These are phyloP conservation scores for Collybiopsis confluens DNA, from an alignment of 768 basidiomycete genomes.

Conservation along the genomic window DNA sequence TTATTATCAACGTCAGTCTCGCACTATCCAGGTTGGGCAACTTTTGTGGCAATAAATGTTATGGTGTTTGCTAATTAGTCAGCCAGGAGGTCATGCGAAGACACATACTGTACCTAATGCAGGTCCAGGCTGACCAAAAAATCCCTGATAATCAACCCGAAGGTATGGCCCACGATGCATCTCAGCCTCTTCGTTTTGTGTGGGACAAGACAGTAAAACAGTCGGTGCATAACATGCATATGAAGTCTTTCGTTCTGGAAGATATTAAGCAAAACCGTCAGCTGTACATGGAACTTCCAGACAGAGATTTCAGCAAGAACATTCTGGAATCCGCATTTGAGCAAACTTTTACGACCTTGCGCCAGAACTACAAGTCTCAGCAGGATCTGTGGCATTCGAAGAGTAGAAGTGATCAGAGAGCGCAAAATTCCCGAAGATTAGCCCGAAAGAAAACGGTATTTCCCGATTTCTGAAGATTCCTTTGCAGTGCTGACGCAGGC, in stretches of 20 bases:
- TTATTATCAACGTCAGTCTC: conserved; percentile 60
- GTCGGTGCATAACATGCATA: conserved; percentile 67
- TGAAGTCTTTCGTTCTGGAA: conserved; percentile 60
- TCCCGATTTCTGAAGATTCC: conserved; percentile 11
- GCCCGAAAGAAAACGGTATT: conserved; percentile 62
- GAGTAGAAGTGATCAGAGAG: conserved; percentile 57
- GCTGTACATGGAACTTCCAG: conserved; percentile 59
- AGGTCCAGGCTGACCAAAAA: conserved; percentile 47
- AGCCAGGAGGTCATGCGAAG: conserved; percentile 65
- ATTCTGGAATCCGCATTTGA: conserved; percentile 61
- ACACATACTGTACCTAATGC: conserved; percentile 61
- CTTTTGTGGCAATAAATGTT: too few relatives aligned
- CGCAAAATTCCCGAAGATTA: conserved; percentile 54
- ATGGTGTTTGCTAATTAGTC: too few relatives aligned
- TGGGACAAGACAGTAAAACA: conserved; percentile 78
- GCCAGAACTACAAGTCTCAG: conserved; percentile 65
- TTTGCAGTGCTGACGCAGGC: conserved; percentile 9
- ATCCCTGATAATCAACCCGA: conserved; percentile 63
- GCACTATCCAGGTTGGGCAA: conserved; percentile 68
- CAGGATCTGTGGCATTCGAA: conserved; percentile 41
- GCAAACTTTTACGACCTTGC: conserved; percentile 63
- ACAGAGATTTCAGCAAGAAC: conserved; percentile 63
- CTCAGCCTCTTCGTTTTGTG: conserved; percentile 67
- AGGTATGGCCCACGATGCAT: conserved; percentile 36
- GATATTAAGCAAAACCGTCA: conserved; percentile 56